A percentile compares a stretch with the other conserved stretches of the same genome.
Conservation (phyloP, 129 eudicot species). For the Erigeron canadensis region DNA sequence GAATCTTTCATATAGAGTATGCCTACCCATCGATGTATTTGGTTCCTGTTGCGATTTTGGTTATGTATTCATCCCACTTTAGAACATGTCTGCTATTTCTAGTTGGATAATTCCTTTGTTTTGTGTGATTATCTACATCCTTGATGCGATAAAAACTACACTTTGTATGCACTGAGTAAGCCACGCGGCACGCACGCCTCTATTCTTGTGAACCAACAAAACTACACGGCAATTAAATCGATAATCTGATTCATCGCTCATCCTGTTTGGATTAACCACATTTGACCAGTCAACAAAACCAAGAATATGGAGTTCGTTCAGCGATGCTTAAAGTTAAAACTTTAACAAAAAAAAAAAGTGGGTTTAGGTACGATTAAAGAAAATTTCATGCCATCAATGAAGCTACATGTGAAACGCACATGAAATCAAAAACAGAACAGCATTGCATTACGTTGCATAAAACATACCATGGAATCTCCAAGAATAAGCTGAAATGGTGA, state of each 20-base stretch:
- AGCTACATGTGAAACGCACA: neutral
- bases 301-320: neutral
- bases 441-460: slow-evolving; percentile 8
- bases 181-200: too few relatives aligned
- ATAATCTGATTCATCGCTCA: too few relatives aligned
- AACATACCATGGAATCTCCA: slow-evolving; percentile 90
- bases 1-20: neutral
- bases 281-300: neutral
- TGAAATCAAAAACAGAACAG: neutral
- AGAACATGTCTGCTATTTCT: too few relatives aligned
- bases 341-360: neutral
- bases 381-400: neutral
- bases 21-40: neutral
- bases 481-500: slow-evolving; percentile 88
- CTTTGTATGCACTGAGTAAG: too few relatives aligned
- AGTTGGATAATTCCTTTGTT: too few relatives aligned
- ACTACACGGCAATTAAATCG: too few relatives aligned
- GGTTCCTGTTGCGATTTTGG: too few relatives aligned
- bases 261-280: too few relatives aligned
- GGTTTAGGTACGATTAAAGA: neutral
- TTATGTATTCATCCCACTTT: too few relatives aligned
- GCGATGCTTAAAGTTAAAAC: slow-evolving; percentile 1
- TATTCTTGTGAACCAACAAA: too few relatives aligned
- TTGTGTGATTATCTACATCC: too few relatives aligned
- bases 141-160: too few relatives aligned